phyloP scores from a whole-genome alignment of 2,329 filamentous ascomycete species.

The Xylaria hypoxylon region DNA sequence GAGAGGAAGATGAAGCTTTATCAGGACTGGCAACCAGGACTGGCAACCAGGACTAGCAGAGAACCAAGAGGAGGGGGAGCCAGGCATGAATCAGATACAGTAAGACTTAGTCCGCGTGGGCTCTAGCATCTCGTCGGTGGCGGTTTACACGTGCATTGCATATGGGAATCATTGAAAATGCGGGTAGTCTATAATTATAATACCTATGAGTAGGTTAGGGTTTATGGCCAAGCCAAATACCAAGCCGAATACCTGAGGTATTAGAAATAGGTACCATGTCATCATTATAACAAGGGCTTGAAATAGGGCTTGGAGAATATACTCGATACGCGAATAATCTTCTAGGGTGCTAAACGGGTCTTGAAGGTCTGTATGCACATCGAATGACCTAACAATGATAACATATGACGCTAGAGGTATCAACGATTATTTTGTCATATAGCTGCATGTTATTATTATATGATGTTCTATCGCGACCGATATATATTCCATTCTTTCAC shows the following conservation, averaged over 20 bases:
- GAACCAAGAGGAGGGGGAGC: neutral
- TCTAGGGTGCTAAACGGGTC: no score
- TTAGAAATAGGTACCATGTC: no score
- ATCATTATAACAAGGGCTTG: no score
- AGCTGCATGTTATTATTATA: neutral
- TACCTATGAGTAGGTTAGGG: neutral
- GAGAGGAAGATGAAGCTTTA: constrained; percentile 2
- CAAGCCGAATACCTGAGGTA: no score
- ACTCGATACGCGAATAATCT: no score
- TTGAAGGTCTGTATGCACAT: no score
- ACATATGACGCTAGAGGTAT: constrained; percentile 12
- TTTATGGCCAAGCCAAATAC: constrained; percentile 5
- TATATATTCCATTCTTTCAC: neutral
- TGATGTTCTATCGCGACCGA: neutral
- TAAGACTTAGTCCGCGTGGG: no score
- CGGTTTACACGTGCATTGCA: constrained; percentile 1
- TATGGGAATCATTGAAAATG: no score
- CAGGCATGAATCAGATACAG: constrained; percentile 9
- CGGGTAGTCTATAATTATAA: no score
- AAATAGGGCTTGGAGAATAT: no score
- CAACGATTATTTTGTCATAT: constrained; percentile 21
- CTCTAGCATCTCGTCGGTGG: neutral
- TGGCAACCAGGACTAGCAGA: neutral
- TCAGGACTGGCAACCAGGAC: neutral
- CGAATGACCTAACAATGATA: no score